Base-by-base conservation (phyloP, 805 yeast species). In the Starmerella stigmatis region DNA sequence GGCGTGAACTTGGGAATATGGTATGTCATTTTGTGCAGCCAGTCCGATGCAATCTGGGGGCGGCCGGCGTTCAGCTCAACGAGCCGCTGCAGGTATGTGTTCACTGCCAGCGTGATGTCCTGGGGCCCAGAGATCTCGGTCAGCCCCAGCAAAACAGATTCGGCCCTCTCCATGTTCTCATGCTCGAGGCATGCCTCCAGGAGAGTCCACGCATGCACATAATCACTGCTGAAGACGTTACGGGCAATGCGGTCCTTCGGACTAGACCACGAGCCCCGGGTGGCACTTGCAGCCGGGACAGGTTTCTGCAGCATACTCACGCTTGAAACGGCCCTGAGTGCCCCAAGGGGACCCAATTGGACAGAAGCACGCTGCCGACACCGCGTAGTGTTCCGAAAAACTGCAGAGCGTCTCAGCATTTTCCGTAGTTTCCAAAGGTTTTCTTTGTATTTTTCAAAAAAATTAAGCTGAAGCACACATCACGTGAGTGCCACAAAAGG, bases 151-250 rank as follows among this genome's bases (percentile, higher is more conserved):
- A 86, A 62, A 17, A 85, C 76, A 20, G 78, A 65, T 51, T 75
- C 77, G 0, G 94, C 94, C 57, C 95, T 69, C 19, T 71, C 73
- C 53, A 71, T 74, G 57, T 82, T 81, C 43, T 72, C 71, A 27
- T 81, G 73, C 35, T 76, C 74, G 26, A 86, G 58, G 52, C 88
- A 79, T 0, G 92, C 89, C 55, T 86, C 94, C 32, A 85, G 68
- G 28, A 86, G 63, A 3, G 88, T 74, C 78, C 88, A 86, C 16
- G 81, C 67, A 55, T 80, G 80, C 43, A 70, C 67, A n/a, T 75
- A 72, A 51, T 76, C 80, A 57, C 72, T 74, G 5, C 81, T 71
- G 59, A 60, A 60, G 5, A 58, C 51, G 41, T 58, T 59, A 29
- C 63, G 45, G 2, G 58, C 41, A 4, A 60, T 48, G 12, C 46